Evolutionary conservation across 2,329 filamentous ascomycete genomes (phyloP).

Genomic region (Xylogone sp.): DNA sequence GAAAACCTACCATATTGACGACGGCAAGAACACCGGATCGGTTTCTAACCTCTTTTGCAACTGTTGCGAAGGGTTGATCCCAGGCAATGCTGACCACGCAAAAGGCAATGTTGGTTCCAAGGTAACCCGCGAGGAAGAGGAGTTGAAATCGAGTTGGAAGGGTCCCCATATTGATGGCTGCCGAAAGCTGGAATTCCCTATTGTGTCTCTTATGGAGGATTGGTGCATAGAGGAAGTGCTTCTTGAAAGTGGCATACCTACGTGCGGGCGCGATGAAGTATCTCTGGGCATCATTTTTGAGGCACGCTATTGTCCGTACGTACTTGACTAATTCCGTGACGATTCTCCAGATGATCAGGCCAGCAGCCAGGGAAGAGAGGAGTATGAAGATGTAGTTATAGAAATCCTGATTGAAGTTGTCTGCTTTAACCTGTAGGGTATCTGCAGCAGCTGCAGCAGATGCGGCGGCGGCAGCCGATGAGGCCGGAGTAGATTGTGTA

Average conservation of each 20-base stretch:
- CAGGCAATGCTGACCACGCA: constrained; percentile 66
- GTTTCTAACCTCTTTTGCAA: constrained; percentile 54
- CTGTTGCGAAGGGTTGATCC: constrained; percentile 38
- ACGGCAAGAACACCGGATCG: constrained; percentile 66
- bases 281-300: constrained; percentile 74
- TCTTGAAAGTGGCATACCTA: constrained; percentile 59
- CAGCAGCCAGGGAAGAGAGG: constrained; percentile 58
- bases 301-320: constrained; percentile 68
- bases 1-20: constrained; percentile 64
- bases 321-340: constrained; percentile 59
- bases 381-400: constrained; percentile 59
- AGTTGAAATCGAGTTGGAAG: constrained; percentile 77
- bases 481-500: constrained; percentile 10
- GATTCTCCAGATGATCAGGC: constrained; percentile 65
- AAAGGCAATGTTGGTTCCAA: constrained; percentile 73
- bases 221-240: constrained; percentile 66
- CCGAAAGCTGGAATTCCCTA: constrained; percentile 64
- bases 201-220: constrained; percentile 75
- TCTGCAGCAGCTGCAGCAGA: constrained; percentile 11
- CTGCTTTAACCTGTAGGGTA: constrained; percentile 16
- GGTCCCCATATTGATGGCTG: constrained; percentile 68
- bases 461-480: constrained; percentile 5
- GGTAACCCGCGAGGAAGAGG: constrained; percentile 62
- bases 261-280: constrained; percentile 66
- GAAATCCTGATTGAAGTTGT: constrained; percentile 46